Conservation (phyloP, 805 yeast genomes). For the Huiozyma sinensis region DNA sequence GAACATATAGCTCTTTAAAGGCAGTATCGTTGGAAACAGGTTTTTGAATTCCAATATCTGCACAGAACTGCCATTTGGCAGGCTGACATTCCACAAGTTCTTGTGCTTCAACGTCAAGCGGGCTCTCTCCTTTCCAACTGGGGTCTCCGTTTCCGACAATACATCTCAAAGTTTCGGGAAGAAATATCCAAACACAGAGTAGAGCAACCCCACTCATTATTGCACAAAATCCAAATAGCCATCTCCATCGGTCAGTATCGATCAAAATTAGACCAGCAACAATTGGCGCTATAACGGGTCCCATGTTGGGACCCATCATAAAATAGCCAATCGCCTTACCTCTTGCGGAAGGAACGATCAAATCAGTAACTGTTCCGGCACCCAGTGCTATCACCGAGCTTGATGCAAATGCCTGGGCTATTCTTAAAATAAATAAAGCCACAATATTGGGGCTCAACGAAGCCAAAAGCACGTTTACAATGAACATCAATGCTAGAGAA, state of each 20-base stretch:
- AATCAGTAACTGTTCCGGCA: slow-evolving; percentile 80
- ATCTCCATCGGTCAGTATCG: slow-evolving; percentile 66
- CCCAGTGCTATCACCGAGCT: slow-evolving; percentile 84
- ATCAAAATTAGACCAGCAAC: slow-evolving; percentile 67
- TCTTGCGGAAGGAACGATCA: slow-evolving; percentile 53
- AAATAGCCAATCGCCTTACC: slow-evolving; percentile 78
- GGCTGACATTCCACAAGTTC: slow-evolving; percentile 3
- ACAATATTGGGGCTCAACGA: slow-evolving; percentile 52
- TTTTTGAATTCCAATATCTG: slow-evolving; percentile 20
- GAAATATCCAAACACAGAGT: slow-evolving; percentile 39
- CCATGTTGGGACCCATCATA: slow-evolving; percentile 79
- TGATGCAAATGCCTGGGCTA: slow-evolving; percentile 77
- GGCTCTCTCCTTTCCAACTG: slow-evolving; percentile 12
- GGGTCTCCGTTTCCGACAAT: slow-evolving; percentile 46
- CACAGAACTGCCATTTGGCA: slow-evolving; percentile 9
- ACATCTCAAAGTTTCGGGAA: slow-evolving; percentile 73
- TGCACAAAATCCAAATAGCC: slow-evolving; percentile 72
- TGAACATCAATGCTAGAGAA: slow-evolving; percentile 47
- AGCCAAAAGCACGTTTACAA: slow-evolving; percentile 57
- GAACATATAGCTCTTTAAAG: slow-evolving; percentile 28
- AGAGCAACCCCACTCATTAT: slow-evolving; percentile 51
- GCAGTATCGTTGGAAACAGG: slow-evolving; percentile 16
- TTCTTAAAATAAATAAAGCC: slow-evolving; percentile 52
- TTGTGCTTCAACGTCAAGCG: neutral
- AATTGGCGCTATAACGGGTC: slow-evolving; percentile 80